Evolutionary conservation across 768 basidiomycete genomes (phyloP), one percentile per base, ranked within the genome.

Genomic region (Calvatia gigantea): DNA sequence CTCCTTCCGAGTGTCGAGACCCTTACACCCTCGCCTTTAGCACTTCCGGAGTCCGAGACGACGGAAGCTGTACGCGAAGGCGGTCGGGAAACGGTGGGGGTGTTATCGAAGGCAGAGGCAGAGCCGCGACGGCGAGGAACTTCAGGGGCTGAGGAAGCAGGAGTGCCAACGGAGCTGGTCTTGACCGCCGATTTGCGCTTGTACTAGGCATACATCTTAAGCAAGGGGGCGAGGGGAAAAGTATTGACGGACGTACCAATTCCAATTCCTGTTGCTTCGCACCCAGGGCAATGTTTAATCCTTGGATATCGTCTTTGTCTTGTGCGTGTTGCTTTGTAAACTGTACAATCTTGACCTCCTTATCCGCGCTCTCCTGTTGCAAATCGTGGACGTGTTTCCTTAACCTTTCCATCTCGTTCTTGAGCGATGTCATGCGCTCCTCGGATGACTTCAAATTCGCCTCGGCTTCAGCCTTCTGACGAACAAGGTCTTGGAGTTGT

Each of bases 211-310:
- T 33, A 38, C 46, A 33, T 57, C 23, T n/a, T n/a, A n/a, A n/a
- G n/a, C n/a, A n/a, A n/a, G n/a, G 63, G 21, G 37, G 43, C 17
- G 35, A 5, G 29, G 32, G 29, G 21, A 52, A 39, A 29, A 60
- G 48, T 28, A 35, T 12, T 8, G 15, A 45, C n/a, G 62, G 53
- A 77, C 83, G 51, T 57, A 97, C 94, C 69, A 95, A 66, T 66
- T 96, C 93, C 35, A 97, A 73, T 68, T 96, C 94, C 68, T 95
- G 93, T 64, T 97, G 94, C 71, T 97, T 97, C 23, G 92, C 86
- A 69, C 95, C 92, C 51, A 97, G 71, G 0, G 94, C 94, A 32
- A 95, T 93, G 63, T 96, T 94, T 62, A 96, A 71, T n/a, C 90
- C 88, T 45, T 80, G 70, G 19, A 89, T 67, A 68, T 96, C 94